Percentiles rank a stretch among this genome's conserved stretches.
Conservation (phyloP, 164 flowering plant genomes). For the Saururus chinensis region DNA sequence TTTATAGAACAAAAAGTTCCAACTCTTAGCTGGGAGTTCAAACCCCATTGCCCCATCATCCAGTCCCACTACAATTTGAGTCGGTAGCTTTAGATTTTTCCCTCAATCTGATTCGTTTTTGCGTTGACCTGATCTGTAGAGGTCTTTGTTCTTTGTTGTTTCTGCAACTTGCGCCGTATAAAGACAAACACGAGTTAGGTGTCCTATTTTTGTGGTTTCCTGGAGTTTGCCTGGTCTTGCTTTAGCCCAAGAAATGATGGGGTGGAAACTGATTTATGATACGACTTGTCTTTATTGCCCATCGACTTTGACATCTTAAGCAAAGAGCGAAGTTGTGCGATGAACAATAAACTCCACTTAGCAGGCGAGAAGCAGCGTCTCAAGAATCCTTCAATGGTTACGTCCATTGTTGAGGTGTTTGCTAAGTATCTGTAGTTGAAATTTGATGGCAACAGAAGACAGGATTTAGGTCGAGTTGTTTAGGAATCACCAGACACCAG, state of each 20-base stretch:
- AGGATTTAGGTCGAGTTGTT: no score
- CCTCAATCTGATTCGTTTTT: not conserved
- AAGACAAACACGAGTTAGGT: not conserved
- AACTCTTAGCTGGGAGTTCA: not conserved
- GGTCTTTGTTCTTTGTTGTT: not conserved
- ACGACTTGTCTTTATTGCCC: not conserved
- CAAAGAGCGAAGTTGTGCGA: no score
- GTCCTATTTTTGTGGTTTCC: not conserved
- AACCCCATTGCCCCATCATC: not conserved
- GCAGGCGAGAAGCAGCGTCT: no score
- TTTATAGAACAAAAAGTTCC: not conserved
- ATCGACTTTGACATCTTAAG: not conserved
- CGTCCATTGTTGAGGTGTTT: no score
- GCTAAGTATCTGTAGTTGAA: no score
- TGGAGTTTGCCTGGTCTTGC: not conserved
- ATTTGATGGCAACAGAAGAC: no score
- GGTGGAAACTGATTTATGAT: not conserved
- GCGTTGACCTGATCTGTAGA: not conserved
- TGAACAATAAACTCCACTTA: not conserved
- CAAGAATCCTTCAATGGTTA: no score
- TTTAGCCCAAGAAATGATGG: not conserved
- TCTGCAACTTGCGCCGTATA: not conserved
- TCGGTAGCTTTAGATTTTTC: not conserved
- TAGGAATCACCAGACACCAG: no score
- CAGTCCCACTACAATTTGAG: not conserved